Evolutionary conservation across 2,329 filamentous ascomycete species (phyloP).

Genomic region (Xylariaceae sp.): DNA sequence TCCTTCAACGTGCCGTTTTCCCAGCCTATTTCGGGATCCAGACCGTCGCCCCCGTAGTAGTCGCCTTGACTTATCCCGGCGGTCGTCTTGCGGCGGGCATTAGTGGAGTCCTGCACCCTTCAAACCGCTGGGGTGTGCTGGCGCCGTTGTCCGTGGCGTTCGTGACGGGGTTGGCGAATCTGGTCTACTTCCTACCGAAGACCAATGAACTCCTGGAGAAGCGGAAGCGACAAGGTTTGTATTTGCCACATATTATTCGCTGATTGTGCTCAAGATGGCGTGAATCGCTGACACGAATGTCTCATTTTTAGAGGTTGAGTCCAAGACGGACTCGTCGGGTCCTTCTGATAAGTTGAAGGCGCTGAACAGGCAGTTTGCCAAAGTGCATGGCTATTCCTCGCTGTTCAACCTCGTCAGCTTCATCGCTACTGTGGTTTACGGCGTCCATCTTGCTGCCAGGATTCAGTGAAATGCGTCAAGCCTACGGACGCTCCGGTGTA

Average conservation of each 20-base stretch:
- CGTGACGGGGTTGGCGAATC: conserved; percentile 65
- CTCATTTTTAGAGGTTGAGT: conserved; percentile 48
- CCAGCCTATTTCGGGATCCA: conserved; percentile 87
- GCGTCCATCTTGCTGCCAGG: conserved; percentile 63
- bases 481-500: background rate
- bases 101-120: conserved; percentile 51
- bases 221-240: conserved; percentile 71
- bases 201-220: conserved; percentile 70
- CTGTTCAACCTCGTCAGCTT: conserved; percentile 71
- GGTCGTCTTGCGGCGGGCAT: conserved; percentile 34
- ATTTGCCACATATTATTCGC: background rate
- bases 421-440: conserved; percentile 69
- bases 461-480: conserved; percentile 39
- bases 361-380: conserved; percentile 73
- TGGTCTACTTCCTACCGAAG: conserved; percentile 65
- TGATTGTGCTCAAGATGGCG: background rate
- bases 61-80: conserved; percentile 74
- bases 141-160: conserved; percentile 66
- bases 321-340: conserved; percentile 69
- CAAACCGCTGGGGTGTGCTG: conserved; percentile 60
- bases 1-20: conserved; percentile 75
- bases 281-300: conserved; percentile 15
- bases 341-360: conserved; percentile 79
- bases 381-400: conserved; percentile 75
- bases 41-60: conserved; percentile 63